Evolutionary conservation across 768 basidiomycete species (phyloP).

Genomic region (Gelatoporia subvermispora): DNA sequence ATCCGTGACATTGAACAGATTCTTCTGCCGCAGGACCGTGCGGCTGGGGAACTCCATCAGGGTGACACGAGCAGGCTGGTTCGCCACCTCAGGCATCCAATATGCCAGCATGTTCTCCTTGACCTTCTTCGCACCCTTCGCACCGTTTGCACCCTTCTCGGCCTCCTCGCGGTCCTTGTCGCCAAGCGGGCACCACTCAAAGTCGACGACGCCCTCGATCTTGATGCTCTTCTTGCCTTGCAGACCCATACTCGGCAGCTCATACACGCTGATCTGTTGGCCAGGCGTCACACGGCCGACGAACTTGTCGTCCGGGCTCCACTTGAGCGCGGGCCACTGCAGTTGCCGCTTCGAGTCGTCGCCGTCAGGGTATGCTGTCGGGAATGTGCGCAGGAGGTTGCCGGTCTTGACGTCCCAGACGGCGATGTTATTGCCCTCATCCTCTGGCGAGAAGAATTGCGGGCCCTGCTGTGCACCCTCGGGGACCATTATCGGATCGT

Average conservation of each 20-base stretch:
- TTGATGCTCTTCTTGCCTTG: conserved; percentile 96
- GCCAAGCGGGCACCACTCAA: conserved; percentile 95
- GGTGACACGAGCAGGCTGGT: conserved; percentile 97
- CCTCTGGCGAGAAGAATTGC: conserved; percentile 85
- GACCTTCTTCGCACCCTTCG: conserved; percentile 53
- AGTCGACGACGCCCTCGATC: conserved; percentile 95
- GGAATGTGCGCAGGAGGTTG: conserved; percentile 87
- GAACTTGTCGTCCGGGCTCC: conserved; percentile 95
- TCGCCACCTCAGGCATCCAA: conserved; percentile 95
- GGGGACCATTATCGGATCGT: conserved; percentile 84
- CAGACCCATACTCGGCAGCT: conserved; percentile 89
- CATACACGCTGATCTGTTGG: conserved; percentile 93
- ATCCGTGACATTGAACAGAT: conserved; percentile 96
- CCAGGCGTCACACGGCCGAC: conserved; percentile 87
- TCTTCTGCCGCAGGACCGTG: conserved; percentile 84
- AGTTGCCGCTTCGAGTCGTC: conserved; percentile 74
- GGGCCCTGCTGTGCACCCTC: conserved; percentile 77
- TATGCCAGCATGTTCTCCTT: conserved; percentile 93
- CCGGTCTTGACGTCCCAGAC: conserved; percentile 99
- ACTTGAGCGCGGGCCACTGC: conserved; percentile 95
- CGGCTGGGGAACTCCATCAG: conserved; percentile 86
- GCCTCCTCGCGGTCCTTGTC: conserved; percentile 81
- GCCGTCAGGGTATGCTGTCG: conserved; percentile 53
- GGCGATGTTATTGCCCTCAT: conserved; percentile 94
- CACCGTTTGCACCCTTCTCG: conserved; percentile 29